phyloP scores from a whole-genome alignment of 306 rosid species.

The Cucumis hystrix region DNA sequence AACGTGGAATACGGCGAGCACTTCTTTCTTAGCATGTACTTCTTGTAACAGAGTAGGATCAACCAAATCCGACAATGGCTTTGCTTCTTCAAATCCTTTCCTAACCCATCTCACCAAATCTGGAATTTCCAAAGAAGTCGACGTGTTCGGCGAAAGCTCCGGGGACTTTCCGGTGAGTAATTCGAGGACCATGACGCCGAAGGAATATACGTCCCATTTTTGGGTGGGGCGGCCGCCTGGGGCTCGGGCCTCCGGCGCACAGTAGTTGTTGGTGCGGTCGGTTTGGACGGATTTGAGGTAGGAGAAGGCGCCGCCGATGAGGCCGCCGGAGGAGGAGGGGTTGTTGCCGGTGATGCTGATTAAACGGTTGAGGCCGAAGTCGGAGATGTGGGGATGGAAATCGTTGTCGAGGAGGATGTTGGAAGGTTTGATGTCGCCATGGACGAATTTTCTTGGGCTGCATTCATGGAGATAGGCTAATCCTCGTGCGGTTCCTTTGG shows the following conservation, averaged over 20 bases:
- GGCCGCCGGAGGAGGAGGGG: conserved; percentile 88
- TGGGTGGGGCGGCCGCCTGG: conserved; percentile 65
- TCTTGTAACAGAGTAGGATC: conserved; percentile 78
- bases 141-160: conserved; percentile 71
- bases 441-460: conserved; percentile 94
- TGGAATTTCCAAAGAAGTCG: conserved; percentile 66
- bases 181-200: conserved; percentile 78
- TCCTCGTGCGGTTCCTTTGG: conserved; percentile 83
- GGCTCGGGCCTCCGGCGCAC: conserved; percentile 70
- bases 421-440: conserved; percentile 89
- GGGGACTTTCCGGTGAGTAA: conserved; percentile 89
- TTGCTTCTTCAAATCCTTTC: conserved; percentile 85
- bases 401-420: conserved; percentile 81
- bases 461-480: conserved; percentile 95
- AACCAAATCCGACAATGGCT: conserved; percentile 80
- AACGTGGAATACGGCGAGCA: conserved; percentile 69
- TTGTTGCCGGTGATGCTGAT: conserved; percentile 81
- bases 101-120: conserved; percentile 88
- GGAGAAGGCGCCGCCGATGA: conserved; percentile 85
- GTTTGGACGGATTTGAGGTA: conserved; percentile 57
- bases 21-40: conserved; percentile 87
- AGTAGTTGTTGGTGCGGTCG: conserved; percentile 58
- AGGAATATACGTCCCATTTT: conserved; percentile 88
- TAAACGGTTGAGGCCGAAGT: conserved; percentile 72
- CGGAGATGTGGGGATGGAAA: conserved; percentile 63